These are phyloP conservation scores for Carallia brachiata DNA, from an alignment of 345 rosid genomes.

Conservation along the genomic window DNA sequence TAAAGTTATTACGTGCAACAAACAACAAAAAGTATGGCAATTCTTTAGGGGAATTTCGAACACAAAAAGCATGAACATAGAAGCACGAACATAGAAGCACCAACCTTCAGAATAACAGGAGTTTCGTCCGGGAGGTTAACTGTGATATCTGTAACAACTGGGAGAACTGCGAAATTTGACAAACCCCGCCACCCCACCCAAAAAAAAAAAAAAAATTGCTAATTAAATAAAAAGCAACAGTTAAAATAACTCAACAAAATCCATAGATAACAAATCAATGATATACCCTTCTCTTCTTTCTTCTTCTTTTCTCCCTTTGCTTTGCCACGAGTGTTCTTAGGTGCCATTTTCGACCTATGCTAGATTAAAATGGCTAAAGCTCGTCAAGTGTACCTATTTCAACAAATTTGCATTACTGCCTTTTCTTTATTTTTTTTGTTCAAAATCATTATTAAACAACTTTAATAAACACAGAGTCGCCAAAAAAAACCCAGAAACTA, in stretches of 20 bases:
- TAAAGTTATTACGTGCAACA: no score
- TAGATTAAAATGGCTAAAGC: slow-evolving; percentile 17
- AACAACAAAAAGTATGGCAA: neutral
- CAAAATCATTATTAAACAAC: neutral
- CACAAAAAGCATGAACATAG: slow-evolving; percentile 16
- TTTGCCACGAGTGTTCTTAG: slow-evolving; percentile 88
- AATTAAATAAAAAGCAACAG: neutral
- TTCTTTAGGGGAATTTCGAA: neutral
- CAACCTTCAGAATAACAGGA: slow-evolving; percentile 73
- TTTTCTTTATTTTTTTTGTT: neutral
- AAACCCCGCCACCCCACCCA: neutral
- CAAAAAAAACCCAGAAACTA: no score
- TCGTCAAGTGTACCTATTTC: slow-evolving; percentile 10
- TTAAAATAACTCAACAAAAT: neutral
- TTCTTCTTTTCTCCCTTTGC: slow-evolving; percentile 95
- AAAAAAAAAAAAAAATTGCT: neutral
- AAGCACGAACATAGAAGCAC: slow-evolving; percentile 28
- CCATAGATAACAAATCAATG: neutral
- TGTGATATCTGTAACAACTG: slow-evolving; percentile 77
- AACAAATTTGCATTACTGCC: neutral
- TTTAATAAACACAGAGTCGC: neutral
- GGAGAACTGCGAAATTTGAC: slow-evolving; percentile 63
- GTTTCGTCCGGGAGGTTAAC: slow-evolving; percentile 84
- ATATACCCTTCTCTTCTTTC: slow-evolving; percentile 87
- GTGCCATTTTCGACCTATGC: slow-evolving; percentile 65